These are phyloP conservation scores for Helianthus annuus DNA, from an alignment of 129 eudicot species.

Conservation along the genomic window DNA sequence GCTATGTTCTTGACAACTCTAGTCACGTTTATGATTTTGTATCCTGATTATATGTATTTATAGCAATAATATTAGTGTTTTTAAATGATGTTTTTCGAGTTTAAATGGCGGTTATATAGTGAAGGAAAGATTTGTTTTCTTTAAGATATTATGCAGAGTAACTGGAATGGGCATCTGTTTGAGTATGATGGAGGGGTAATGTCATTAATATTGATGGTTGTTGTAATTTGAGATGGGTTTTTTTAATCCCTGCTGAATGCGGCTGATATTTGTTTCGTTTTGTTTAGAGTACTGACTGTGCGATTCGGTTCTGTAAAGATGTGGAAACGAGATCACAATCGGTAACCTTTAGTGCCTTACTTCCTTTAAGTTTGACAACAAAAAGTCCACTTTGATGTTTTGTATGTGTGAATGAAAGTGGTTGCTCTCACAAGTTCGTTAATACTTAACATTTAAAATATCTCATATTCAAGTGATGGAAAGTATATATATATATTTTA, in stretches of 20 bases:
- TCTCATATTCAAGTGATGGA: too few relatives aligned
- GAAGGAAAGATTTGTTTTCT: constrained; percentile 35
- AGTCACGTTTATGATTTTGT: constrained; percentile 84
- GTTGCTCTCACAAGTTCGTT: too few relatives aligned
- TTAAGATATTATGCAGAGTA: constrained; percentile 54
- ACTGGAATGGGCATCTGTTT: constrained; percentile 58
- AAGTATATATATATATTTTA: too few relatives aligned
- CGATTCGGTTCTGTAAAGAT: constrained; percentile 82
- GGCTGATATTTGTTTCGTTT: constrained; percentile 16
- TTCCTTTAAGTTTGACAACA: neutral
- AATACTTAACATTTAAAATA: too few relatives aligned
- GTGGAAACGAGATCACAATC: constrained; percentile 71
- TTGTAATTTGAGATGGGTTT: constrained; percentile 4
- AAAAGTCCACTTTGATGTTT: neutral
- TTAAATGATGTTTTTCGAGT: neutral
- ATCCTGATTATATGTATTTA: constrained; percentile 49
- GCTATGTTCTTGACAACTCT: constrained; percentile 82
- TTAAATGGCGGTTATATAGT: neutral
- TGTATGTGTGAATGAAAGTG: constrained; percentile 6
- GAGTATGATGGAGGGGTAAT: constrained; percentile 78
- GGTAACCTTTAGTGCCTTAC: constrained; percentile 37
- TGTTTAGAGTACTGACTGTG: constrained; percentile 64
- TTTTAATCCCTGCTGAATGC: neutral
- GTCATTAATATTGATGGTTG: constrained; percentile 13
- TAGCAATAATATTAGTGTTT: neutral